A percentile compares a stretch with the other conserved stretches of the same genome.
phyloP scores from a whole-genome alignment of 352 stramenopile species.

The Phytophthora rubi region DNA sequence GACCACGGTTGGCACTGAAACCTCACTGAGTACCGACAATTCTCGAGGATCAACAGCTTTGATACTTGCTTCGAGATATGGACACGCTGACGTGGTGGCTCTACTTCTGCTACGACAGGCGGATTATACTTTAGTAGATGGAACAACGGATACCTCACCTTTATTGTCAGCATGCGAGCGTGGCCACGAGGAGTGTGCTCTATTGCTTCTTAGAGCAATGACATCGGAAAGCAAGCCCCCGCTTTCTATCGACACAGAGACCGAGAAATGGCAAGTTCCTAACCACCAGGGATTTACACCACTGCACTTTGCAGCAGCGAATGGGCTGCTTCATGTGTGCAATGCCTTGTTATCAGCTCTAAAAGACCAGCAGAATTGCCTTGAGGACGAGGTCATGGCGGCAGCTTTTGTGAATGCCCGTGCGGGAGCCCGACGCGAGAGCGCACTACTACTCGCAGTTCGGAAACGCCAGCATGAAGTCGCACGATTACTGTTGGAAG shows the following conservation, averaged over 20 bases:
- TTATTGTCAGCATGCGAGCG: slow-evolving; percentile 65
- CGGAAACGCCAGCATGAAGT: slow-evolving; percentile 62
- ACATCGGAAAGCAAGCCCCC: not conserved
- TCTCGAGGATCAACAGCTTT: slow-evolving; percentile 44
- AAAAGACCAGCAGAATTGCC: slow-evolving; percentile 32
- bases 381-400: slow-evolving; percentile 49
- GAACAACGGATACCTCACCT: slow-evolving; percentile 50
- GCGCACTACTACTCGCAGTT: slow-evolving; percentile 65
- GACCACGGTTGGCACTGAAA: slow-evolving; percentile 9
- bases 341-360: slow-evolving; percentile 47
- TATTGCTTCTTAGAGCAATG: slow-evolving; percentile 48
- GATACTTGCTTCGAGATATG: slow-evolving; percentile 92
- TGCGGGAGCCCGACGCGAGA: slow-evolving; percentile 52
- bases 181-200: slow-evolving; percentile 55
- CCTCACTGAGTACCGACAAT: not conserved
- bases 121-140: slow-evolving; percentile 43
- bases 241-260: slow-evolving; percentile 6
- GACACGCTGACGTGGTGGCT: slow-evolving; percentile 86
- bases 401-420: slow-evolving; percentile 38
- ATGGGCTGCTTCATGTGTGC: slow-evolving; percentile 46
- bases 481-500: slow-evolving; percentile 45
- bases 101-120: slow-evolving; percentile 68
- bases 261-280: slow-evolving; percentile 44
- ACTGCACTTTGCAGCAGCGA: slow-evolving; percentile 62
- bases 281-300: slow-evolving; percentile 68